Base-by-base conservation (phyloP, 139 green algal genomes). In the Tetraselmis chui region DNA sequence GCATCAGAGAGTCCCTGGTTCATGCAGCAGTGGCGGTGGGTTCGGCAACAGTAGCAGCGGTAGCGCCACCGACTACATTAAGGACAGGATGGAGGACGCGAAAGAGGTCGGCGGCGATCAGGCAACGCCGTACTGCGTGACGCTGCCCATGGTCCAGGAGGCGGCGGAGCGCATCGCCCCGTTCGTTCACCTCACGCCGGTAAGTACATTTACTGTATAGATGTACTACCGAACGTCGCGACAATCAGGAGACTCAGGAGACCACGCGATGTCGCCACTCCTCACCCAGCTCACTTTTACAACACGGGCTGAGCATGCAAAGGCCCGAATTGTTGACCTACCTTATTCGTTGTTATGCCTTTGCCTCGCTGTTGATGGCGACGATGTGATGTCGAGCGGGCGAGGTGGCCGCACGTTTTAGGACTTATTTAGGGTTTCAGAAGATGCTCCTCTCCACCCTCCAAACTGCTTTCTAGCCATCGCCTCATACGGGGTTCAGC, bases 151-250 rank as follows among this genome's bases (percentile, higher is more conserved):
- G 5, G 82, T 95, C 18, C 82, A 83, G 28, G 81, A 80, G 22
- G 92, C 91, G 2, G 82, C 83, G 28, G 5, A 45, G 24, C 81
- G 88, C 23, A 92, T 95, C 30, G 32, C 30, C 1, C 59, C 31
- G 0, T 79, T 84, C 27, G 80, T 84, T 0, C 84, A 88, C 76
- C 27, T 59, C 0, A 95, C 92, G 26, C 92, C 92, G 27, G 90
- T 93, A 29, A 32, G 82, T 28, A 30, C 27, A 1, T n/a, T 11
- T n/a, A 0, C 31, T 29, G 45, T 28, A 28, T 0, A 74, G 18
- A 26, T 1, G 22, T 23, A 29, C 1, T 1, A 76, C 22, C 2
- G 30, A 24, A 25, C 26, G 29, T 26, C 28, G 59, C 26, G 2
- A 28, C 1, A 2, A 26, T 74, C 23, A 29, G 23, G 29, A 31